A percentile compares a stretch with the other conserved stretches of the same genome.
phyloP scores from a whole-genome alignment of 768 basidiomycete genomes.

The Lactifluus subvellereus region DNA sequence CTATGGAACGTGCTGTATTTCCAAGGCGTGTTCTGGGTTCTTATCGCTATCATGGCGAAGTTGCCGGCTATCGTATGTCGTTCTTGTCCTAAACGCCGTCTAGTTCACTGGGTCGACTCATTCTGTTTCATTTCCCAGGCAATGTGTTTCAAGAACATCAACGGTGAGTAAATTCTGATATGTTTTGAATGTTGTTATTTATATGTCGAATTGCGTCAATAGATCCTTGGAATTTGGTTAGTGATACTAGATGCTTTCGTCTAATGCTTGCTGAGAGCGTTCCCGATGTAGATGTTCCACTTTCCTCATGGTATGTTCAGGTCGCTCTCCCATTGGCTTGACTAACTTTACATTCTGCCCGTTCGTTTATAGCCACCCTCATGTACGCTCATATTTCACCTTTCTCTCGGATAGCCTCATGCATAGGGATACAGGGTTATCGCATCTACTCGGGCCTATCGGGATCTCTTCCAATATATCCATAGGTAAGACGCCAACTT shows the following conservation, averaged over 20 bases:
- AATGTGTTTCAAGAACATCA: constrained; percentile 16
- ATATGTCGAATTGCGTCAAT: neutral
- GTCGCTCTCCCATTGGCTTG: neutral
- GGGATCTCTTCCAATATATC: constrained; percentile 22
- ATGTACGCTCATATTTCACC: constrained; percentile 5
- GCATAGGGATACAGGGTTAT: constrained; percentile 4
- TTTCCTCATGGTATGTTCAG: constrained; percentile 15
- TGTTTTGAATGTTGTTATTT: neutral
- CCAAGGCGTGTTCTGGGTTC: constrained; percentile 19
- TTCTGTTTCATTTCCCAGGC: neutral
- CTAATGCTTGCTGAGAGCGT: neutral
- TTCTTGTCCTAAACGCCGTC: too few species aligned
- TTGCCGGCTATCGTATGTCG: constrained; percentile 11
- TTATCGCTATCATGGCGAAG: constrained; percentile 7
- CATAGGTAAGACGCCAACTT: neutral
- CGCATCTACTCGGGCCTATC: constrained; percentile 18
- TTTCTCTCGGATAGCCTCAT: too few species aligned
- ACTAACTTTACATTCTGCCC: neutral
- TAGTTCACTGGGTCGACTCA: neutral
- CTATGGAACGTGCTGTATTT: constrained; percentile 20
- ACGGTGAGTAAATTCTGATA: constrained; percentile 1
- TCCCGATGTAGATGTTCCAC: constrained; percentile 17
- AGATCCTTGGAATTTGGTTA: constrained; percentile 21
- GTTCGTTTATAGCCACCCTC: neutral
- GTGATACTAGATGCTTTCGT: neutral